Evolutionary conservation across 2,329 filamentous ascomycete species (phyloP).

Genomic region (Pseudogymnoascus sp.): DNA sequence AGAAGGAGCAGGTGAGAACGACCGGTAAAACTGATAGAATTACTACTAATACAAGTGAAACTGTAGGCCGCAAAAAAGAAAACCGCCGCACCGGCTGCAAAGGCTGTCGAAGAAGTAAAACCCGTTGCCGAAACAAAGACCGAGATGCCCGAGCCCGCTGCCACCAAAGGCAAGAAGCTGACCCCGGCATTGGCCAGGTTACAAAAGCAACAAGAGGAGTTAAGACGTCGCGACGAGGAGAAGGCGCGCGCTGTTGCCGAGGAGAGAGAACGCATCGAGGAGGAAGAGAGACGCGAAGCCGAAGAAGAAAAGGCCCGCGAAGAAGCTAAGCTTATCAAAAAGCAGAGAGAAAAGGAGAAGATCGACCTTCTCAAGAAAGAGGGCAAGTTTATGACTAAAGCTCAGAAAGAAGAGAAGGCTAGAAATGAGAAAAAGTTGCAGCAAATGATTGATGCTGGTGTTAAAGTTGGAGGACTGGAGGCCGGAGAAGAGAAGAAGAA

Average conservation of each 20-base stretch:
- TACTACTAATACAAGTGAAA: slow-evolving; percentile 13
- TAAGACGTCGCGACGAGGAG: slow-evolving; percentile 61
- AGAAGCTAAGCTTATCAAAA: slow-evolving; percentile 70
- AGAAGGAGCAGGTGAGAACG: slow-evolving; percentile 81
- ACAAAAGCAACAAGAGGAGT: slow-evolving; percentile 77
- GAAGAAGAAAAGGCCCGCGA: slow-evolving; percentile 66
- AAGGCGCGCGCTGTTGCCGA: slow-evolving; percentile 51
- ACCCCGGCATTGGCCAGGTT: slow-evolving; percentile 65
- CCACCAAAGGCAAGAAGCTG: slow-evolving; percentile 88
- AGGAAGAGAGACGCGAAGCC: slow-evolving; percentile 55
- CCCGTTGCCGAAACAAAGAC: slow-evolving; percentile 45
- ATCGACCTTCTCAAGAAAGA: slow-evolving; percentile 84
- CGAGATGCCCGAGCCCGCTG: slow-evolving; percentile 38
- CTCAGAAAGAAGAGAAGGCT: slow-evolving; percentile 75
- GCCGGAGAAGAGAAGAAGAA: slow-evolving; percentile 60
- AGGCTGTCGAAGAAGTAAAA: slow-evolving; percentile 51
- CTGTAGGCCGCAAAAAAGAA: slow-evolving; percentile 78
- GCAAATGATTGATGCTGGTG: slow-evolving; percentile 75
- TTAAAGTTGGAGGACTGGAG: slow-evolving; percentile 60
- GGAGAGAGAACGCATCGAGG: slow-evolving; percentile 58
- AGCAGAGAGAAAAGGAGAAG: slow-evolving; percentile 80
- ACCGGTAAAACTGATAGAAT: background rate
- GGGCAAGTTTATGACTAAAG: slow-evolving; percentile 80
- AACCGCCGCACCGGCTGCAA: slow-evolving; percentile 43
- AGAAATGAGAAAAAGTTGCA: slow-evolving; percentile 73